Percentiles rank a stretch among this genome's conserved stretches.
Conservation (phyloP, 2,329 filamentous ascomycete genomes). For the Aspergillus ochraceus region DNA sequence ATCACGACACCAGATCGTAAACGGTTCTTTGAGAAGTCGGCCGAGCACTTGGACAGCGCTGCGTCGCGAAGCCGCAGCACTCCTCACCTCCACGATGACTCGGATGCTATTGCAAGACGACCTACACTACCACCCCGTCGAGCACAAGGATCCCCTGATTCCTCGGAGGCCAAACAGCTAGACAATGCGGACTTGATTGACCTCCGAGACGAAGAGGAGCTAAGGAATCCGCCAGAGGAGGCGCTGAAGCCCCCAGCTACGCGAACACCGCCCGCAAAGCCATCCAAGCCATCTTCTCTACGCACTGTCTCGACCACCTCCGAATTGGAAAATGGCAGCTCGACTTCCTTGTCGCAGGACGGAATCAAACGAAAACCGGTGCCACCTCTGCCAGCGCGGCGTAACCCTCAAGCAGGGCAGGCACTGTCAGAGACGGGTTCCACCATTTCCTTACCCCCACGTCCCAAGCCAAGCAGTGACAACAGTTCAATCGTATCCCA, state of each 20-base stretch:
- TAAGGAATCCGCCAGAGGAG: slow-evolving; percentile 10
- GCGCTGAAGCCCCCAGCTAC: slow-evolving; percentile 17
- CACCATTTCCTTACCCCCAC: slow-evolving; percentile 27
- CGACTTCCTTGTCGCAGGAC: slow-evolving; percentile 18
- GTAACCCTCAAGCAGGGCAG: slow-evolving; percentile 18
- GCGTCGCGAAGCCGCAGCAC: slow-evolving; percentile 26
- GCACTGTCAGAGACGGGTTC: slow-evolving; percentile 3
- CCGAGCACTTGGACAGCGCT: slow-evolving; percentile 34
- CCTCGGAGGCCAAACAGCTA: slow-evolving; percentile 23
- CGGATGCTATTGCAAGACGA: slow-evolving; percentile 30
- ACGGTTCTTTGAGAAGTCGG: slow-evolving; percentile 74
- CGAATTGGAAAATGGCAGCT: slow-evolving; percentile 14
- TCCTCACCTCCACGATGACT: slow-evolving; percentile 25
- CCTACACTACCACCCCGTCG: slow-evolving; percentile 44
- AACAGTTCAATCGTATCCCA: slow-evolving; percentile 3
- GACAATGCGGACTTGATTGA: slow-evolving; percentile 41
- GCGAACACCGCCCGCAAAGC: slow-evolving; percentile 41
- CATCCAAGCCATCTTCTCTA: slow-evolving; percentile 45
- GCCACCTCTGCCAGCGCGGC: slow-evolving; percentile 41
- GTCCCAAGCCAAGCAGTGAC: slow-evolving; percentile 17
- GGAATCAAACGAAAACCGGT: slow-evolving; percentile 34
- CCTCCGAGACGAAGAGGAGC: slow-evolving; percentile 35
- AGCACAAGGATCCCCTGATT: slow-evolving; percentile 20
- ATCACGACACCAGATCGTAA: slow-evolving; percentile 76
- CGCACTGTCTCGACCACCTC: slow-evolving; percentile 33